phyloP scores from a whole-genome alignment of 148 eudicot genomes.

The Rhododendron simsii region DNA sequence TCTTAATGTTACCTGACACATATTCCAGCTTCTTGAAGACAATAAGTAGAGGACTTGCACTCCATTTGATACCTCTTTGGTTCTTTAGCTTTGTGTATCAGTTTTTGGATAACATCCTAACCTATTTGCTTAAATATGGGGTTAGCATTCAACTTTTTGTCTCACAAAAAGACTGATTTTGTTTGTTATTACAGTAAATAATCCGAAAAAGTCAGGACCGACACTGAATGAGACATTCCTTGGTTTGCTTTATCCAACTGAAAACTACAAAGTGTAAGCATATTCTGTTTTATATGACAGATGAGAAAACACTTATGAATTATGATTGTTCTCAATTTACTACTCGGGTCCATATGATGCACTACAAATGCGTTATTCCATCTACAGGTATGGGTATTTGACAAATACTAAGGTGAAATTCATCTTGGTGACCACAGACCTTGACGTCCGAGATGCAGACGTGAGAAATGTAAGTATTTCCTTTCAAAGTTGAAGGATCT shows the following conservation, averaged over 20 bases:
- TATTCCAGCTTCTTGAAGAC: not conserved
- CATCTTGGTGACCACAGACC: conserved; percentile 90
- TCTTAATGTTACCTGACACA: not conserved
- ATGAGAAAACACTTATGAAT: not conserved
- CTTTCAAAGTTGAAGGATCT: not conserved
- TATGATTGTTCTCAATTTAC: not conserved
- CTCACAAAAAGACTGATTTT: conserved; percentile 1
- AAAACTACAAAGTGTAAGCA: conserved; percentile 95
- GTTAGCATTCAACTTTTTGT: not conserved
- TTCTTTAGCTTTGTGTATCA: not conserved
- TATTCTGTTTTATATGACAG: not conserved
- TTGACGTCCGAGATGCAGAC: conserved; percentile 89
- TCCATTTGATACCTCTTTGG: not conserved
- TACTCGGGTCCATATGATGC: conserved; percentile 3
- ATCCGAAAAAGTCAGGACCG: conserved; percentile 93
- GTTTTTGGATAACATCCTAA: not conserved
- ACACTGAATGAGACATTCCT: conserved; percentile 91
- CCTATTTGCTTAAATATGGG: not conserved
- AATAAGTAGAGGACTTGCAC: not conserved
- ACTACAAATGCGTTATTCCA: conserved; percentile 6
- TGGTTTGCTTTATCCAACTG: conserved; percentile 88
- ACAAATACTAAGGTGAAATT: conserved; percentile 95
- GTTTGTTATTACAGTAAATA: conserved; percentile 59
- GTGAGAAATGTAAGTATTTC: conserved; percentile 81
- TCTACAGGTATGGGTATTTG: conserved; percentile 85